Conservation (phyloP, 805 yeast species). For the Saccharomycopsis fermentans region DNA sequence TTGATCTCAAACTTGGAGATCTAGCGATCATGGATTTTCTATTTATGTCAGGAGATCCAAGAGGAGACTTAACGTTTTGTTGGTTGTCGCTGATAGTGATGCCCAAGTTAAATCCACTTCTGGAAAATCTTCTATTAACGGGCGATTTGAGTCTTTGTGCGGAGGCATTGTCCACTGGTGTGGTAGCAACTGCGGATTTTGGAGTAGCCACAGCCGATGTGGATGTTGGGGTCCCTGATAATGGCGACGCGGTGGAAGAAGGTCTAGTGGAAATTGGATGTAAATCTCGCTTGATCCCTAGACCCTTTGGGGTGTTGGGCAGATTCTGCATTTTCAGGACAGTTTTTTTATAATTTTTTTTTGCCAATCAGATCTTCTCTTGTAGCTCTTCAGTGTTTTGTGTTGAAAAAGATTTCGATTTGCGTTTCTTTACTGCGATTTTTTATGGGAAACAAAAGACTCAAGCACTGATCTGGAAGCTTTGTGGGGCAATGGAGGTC, state of each 20-base stretch:
- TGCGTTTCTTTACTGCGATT: too few species aligned
- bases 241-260: neutral
- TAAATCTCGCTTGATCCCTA: neutral
- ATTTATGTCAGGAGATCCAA: conserved; percentile 2
- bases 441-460: too few species aligned
- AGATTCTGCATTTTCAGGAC: neutral
- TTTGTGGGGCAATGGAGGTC: too few species aligned
- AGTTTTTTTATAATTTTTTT: too few species aligned
- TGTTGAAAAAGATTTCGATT: too few species aligned
- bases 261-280: neutral
- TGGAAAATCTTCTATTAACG: conserved; percentile 8
- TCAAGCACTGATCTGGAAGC: too few species aligned
- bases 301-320: neutral
- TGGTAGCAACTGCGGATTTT: neutral
- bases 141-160: neutral
- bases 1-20: conserved; percentile 3
- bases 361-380: too few species aligned
- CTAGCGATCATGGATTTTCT: neutral
- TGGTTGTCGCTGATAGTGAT: conserved; percentile 11
- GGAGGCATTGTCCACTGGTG: neutral
- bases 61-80: neutral
- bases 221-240: neutral
- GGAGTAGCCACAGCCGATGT: neutral
- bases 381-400: too few species aligned
- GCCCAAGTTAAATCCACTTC: conserved; percentile 14